phyloP scores from a whole-genome alignment of 352 stramenopile species.

The Halophytophthora polymorphica region DNA sequence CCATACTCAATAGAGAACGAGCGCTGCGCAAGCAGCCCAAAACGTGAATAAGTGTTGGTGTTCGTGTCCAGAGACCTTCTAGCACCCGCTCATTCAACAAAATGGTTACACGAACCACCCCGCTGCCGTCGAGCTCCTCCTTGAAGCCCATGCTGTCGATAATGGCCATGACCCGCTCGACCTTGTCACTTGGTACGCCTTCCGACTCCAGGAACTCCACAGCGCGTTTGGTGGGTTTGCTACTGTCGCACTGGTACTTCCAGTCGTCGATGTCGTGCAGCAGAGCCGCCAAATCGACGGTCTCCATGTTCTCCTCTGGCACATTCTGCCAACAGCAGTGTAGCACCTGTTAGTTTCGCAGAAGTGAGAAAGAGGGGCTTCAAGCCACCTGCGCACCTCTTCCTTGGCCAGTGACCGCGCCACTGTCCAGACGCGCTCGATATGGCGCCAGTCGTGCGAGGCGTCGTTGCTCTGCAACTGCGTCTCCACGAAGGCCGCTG shows the following conservation, averaged over 20 bases:
- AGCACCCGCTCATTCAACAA: too few relatives aligned
- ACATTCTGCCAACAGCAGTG: slow-evolving; percentile 37
- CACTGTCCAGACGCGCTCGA: slow-evolving; percentile 84
- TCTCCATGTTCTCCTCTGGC: slow-evolving; percentile 51
- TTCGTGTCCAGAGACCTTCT: too few relatives aligned
- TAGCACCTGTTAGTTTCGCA: neutral
- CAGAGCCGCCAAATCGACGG: slow-evolving; percentile 81
- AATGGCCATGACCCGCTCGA: slow-evolving; percentile 74
- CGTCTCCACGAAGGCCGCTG: slow-evolving; percentile 69
- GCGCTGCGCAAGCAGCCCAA: slow-evolving; percentile 11
- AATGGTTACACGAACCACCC: slow-evolving; percentile 9
- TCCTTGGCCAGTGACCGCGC: slow-evolving; percentile 67
- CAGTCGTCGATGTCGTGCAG: slow-evolving; percentile 91
- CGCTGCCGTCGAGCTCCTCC: slow-evolving; percentile 54
- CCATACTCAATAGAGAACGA: slow-evolving; percentile 65
- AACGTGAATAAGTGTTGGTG: neutral
- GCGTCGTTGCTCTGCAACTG: slow-evolving; percentile 75
- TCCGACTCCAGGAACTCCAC: slow-evolving; percentile 56
- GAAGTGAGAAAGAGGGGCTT: neutral
- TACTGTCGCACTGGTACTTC: slow-evolving; percentile 72
- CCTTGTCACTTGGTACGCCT: slow-evolving; percentile 40
- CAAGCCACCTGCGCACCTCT: slow-evolving; percentile 41
- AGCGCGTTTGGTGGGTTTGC: slow-evolving; percentile 55
- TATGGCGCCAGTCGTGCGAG: slow-evolving; percentile 86
- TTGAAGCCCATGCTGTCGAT: slow-evolving; percentile 86